Conservation (phyloP, 352 stramenopile genomes). For the Albugo laibachii region DNA sequence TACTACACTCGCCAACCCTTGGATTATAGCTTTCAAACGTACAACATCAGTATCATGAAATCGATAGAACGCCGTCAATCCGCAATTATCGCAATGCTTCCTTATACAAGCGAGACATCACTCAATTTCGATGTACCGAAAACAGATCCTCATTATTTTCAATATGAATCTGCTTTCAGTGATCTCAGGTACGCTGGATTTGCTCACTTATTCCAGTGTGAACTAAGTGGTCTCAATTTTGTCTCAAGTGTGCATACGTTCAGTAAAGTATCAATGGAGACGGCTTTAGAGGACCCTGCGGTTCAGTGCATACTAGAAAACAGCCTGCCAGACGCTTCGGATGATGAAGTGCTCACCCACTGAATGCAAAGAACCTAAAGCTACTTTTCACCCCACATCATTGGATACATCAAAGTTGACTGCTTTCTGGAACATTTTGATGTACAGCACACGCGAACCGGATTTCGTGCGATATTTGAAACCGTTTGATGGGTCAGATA, state of each 20-base stretch:
- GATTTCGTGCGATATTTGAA: too few relatives aligned
- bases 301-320: not conserved
- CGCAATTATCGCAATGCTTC: slow-evolving; percentile 24
- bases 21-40: slow-evolving; percentile 39
- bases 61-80: slow-evolving; percentile 17
- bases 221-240: not conserved
- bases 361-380: not conserved
- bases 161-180: slow-evolving; percentile 64
- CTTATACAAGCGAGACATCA: slow-evolving; percentile 22
- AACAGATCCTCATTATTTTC: slow-evolving; percentile 25
- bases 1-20: not conserved
- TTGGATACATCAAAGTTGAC: too few relatives aligned
- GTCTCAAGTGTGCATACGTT: slow-evolving; percentile 5
- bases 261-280: not conserved
- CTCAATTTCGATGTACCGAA: slow-evolving; percentile 21
- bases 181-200: slow-evolving; percentile 21
- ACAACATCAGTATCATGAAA: slow-evolving; percentile 41
- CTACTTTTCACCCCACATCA: too few relatives aligned
- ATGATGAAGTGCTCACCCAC: not conserved
- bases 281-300: not conserved
- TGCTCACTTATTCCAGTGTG: not conserved
- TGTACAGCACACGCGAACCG: too few relatives aligned
- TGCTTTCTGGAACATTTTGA: too few relatives aligned
- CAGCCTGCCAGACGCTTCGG: not conserved
- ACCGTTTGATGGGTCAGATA: too few relatives aligned